These are phyloP conservation scores for Hyparrhenia diplandra DNA, from an alignment of 176 grass and related monocot species.

Conservation along the genomic window DNA sequence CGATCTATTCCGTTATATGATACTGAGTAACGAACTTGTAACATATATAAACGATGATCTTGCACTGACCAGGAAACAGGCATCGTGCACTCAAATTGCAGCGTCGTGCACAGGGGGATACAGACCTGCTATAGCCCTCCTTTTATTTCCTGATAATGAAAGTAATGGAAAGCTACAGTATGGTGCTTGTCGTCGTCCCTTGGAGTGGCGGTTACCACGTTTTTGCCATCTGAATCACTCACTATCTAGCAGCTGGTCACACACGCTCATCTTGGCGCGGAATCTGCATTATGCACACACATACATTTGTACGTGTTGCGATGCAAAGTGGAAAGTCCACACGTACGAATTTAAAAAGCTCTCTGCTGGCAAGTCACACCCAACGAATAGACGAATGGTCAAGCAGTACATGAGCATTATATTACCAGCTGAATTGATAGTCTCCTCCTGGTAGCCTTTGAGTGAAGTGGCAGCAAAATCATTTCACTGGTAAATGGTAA, in stretches of 20 bases:
- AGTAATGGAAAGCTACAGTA: background rate
- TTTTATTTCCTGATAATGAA: background rate
- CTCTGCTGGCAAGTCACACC: background rate
- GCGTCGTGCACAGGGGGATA: background rate
- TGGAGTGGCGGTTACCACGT: background rate
- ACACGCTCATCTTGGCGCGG: background rate
- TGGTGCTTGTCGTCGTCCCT: background rate
- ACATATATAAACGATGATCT: no score
- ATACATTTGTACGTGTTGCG: background rate
- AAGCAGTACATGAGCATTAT: background rate
- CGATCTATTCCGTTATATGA: no score
- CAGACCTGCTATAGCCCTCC: background rate
- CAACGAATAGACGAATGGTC: background rate
- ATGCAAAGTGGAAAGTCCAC: background rate
- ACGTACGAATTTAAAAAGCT: background rate
- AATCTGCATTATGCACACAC: background rate
- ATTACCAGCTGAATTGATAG: background rate
- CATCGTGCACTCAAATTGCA: background rate
- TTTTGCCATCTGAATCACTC: background rate
- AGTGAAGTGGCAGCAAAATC: background rate
- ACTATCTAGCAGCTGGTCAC: no score
- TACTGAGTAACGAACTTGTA: no score
- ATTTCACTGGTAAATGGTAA: background rate
- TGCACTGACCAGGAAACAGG: background rate
- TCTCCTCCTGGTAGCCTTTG: background rate